Evolutionary conservation across 495 filamentous ascomycete species (phyloP).

Genomic region (Acidiella bohemica): DNA sequence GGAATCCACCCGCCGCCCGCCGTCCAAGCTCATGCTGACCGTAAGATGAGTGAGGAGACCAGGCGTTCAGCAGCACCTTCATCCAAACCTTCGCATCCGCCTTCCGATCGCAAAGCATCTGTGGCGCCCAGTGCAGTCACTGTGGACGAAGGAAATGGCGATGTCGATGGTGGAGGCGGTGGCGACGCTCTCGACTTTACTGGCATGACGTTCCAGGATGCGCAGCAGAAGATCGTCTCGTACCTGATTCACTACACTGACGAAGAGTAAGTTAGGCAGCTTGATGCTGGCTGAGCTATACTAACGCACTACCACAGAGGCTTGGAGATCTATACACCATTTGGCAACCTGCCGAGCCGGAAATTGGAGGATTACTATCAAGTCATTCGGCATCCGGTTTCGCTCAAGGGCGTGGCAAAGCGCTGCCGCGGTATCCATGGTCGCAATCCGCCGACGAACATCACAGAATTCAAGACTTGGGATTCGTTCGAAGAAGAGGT

Average conservation of each 20-base stretch:
- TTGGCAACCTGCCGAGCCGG: constrained; percentile 51
- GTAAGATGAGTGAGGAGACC: not conserved
- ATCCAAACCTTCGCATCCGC: constrained; percentile 3
- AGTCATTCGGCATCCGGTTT: constrained; percentile 59
- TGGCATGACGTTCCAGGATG: constrained; percentile 59
- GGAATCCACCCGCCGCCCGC: not conserved
- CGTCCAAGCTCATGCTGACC: constrained; percentile 17
- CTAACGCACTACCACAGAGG: constrained; percentile 28
- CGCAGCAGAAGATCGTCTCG: constrained; percentile 66
- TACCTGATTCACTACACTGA: constrained; percentile 53
- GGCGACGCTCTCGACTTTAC: constrained; percentile 36
- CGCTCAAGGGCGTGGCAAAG: constrained; percentile 57
- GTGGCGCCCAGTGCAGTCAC: constrained; percentile 35
- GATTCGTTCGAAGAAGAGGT: constrained; percentile 63
- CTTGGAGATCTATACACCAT: constrained; percentile 46
- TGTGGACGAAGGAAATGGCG: constrained; percentile 26
- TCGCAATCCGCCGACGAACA: constrained; percentile 46
- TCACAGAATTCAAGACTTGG: constrained; percentile 66
- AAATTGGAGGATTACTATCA: constrained; percentile 61
- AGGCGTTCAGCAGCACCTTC: not conserved
- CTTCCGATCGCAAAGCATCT: constrained; percentile 12
- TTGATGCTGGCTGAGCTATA: constrained; percentile 15
- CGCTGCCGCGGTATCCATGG: constrained; percentile 54
- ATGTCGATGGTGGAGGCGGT: constrained; percentile 31
- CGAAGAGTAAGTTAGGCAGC: constrained; percentile 37